phyloP scores from a whole-genome alignment of 441 rosid genomes.

The Pelargonium cotyledonis region DNA sequence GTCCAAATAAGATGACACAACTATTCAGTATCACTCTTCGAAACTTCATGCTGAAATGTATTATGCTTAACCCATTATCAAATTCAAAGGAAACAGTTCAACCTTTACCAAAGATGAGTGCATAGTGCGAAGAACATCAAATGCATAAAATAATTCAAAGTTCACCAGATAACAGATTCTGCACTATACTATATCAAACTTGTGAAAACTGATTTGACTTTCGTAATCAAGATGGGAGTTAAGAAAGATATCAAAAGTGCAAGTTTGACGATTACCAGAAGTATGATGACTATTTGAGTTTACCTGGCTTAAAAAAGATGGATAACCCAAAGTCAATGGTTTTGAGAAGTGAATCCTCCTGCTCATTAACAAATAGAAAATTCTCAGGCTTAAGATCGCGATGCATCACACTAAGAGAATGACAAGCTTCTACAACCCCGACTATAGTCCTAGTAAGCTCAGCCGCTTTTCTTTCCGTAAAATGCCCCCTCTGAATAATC shows the following conservation, averaged over 20 bases:
- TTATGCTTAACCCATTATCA: too few relatives aligned
- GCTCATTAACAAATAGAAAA: slow-evolving; percentile 60
- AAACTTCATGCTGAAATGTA: too few relatives aligned
- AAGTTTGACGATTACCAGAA: neutral
- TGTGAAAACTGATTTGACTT: neutral
- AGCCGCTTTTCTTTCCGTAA: slow-evolving; percentile 87
- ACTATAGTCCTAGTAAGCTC: slow-evolving; percentile 79
- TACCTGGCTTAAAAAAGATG: slow-evolving; percentile 92
- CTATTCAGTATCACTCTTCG: too few relatives aligned
- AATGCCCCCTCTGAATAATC: slow-evolving; percentile 86
- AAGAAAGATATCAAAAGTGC: neutral
- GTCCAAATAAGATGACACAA: too few relatives aligned
- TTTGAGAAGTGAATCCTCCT: slow-evolving; percentile 82
- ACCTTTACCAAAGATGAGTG: too few relatives aligned
- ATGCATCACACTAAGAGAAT: slow-evolving; percentile 92
- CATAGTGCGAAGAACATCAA: too few relatives aligned
- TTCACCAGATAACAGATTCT: too few relatives aligned
- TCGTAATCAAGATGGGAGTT: neutral
- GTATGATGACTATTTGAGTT: neutral
- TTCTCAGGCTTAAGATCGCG: slow-evolving; percentile 96
- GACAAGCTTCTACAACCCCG: slow-evolving; percentile 89
- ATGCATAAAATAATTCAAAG: too few relatives aligned
- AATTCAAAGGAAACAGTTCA: too few relatives aligned
- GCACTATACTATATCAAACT: too few relatives aligned
- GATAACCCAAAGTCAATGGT: slow-evolving; percentile 94